Base-by-base conservation (phyloP, 148 eudicot genomes). In the Linanthus parryae region DNA sequence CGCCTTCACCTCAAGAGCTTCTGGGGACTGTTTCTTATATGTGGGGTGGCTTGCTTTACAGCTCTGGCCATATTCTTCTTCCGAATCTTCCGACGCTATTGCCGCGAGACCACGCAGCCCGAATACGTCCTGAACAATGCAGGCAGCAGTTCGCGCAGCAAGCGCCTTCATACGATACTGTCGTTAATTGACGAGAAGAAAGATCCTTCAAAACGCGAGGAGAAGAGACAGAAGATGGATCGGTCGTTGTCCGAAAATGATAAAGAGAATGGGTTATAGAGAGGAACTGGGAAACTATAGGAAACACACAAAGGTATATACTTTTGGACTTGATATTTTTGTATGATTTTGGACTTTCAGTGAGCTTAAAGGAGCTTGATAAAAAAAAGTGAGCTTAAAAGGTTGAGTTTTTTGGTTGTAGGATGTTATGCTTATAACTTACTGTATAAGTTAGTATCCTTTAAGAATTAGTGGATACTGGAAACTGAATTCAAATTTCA, bases 1-100 rank as follows among this genome's bases (percentile, higher is more conserved):
- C 88, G 74, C n/a, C 94, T 88, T 37, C 95, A 88, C 67, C 77
- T 92, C 8, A 71, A 46, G 48, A 92, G 99, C 76, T 92, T 92
- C 55, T 45, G 70, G 76, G 99, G 99, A 40, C 85, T 92, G 43
- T 92, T 79, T 66, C 83, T 84, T 14, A 49, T 92, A 19, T 64
- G 85, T 60, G 99, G 91, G 41, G 34, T 80, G 26, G 80, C 73
- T 15, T 92, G 96, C 57, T 56, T 78, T 21, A 16, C 78, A 57
- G 88, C 96, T 41, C 85, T 92, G 27, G 22, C 64, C 60, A 64
- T 82, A 52, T 80, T 79, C 47, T 84, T 80, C 58, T 27, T 66
- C 18, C 85, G 73, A 57, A 78, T 92, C 3, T 57, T 73, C 39
- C 73, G 54, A 21, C 69, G 63, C 28, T 83, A 35, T 58, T 71